Base-by-base conservation (phyloP, 2,329 filamentous ascomycete genomes). In the Dactylellina sp. region DNA sequence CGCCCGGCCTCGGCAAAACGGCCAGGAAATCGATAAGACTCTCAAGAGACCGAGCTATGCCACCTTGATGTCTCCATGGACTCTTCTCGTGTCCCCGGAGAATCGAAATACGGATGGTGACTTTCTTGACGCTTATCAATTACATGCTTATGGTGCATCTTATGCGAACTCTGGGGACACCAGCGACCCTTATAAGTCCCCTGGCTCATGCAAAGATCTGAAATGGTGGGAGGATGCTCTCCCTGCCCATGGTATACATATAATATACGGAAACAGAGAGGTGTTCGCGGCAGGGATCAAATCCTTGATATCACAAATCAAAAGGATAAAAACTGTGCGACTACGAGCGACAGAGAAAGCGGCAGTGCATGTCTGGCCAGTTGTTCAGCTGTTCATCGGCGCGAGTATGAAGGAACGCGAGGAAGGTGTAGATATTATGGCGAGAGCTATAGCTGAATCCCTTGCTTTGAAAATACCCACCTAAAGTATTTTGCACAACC, bases 331-430 rank as follows among this genome's bases (percentile, higher is more conserved):
- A 1, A 81, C 37, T 12, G 37, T 14, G 7, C 84, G 39, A 84
- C 90, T n/a, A 83, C 84, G 61, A 84, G 84, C 63, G 16, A 83
- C 86, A 77, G 86, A 87, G 78, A 88, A 91, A 76, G 81, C 84
- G 25, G 89, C 87, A 12, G 89, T 95, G 68, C 92, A 96, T 80
- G 91, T 89, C 9, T 96, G 92, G 92, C 91, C 91, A 0, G 89
- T 96, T 18, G 90, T 89, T 7, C 84, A 84, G 50, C 78, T 87
- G n/a, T 87, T 88, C 78, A 79, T 88, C 25, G 84, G 85, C 47
- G 82, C 81, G 50, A 83, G 83, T 24, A 79, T 80, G n/a, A 81
- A 84, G 35, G 81, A 84, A 78, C 84, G 88, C 63, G 79, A 86
- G 62, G 83, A 83, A 75, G 87, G 87, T 1, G 79, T 89, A 75